phyloP scores from a whole-genome alignment of 176 grass and related monocot genomes.

The Raddia guianensis region DNA sequence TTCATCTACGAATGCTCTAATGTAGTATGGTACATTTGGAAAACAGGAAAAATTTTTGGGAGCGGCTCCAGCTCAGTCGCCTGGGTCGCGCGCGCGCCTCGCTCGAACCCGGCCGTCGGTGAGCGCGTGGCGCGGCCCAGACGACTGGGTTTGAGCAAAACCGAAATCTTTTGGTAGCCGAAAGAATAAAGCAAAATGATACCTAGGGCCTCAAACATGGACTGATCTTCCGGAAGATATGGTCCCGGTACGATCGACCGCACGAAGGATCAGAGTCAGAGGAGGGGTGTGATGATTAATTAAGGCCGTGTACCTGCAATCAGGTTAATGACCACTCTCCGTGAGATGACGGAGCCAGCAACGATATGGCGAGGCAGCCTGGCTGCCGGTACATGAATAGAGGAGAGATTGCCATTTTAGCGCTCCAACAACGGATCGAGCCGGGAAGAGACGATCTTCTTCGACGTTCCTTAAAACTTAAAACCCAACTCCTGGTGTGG shows the following conservation, averaged over 20 bases:
- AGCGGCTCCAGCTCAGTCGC: no score
- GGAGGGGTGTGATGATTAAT: neutral
- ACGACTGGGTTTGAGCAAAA: no score
- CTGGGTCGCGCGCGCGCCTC: no score
- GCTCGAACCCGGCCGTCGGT: no score
- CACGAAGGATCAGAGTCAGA: neutral
- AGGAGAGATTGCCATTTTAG: neutral
- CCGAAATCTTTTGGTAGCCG: neutral
- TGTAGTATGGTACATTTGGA: no score
- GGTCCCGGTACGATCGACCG: neutral
- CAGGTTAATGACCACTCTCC: neutral
- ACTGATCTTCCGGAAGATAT: constrained; percentile 1
- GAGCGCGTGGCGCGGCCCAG: no score
- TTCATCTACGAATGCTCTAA: no score
- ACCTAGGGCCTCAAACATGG: neutral
- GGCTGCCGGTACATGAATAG: neutral
- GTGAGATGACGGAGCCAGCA: neutral
- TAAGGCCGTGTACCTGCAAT: neutral
- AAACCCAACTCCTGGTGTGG: neutral
- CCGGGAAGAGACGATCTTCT: neutral
- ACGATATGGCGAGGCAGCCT: neutral
- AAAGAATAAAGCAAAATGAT: neutral
- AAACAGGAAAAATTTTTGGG: no score
- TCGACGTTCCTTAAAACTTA: neutral
- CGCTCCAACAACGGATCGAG: neutral